These are phyloP conservation scores for Kwoniella shivajii DNA, from an alignment of 1,284 basidiomycete genomes.

Conservation along the genomic window DNA sequence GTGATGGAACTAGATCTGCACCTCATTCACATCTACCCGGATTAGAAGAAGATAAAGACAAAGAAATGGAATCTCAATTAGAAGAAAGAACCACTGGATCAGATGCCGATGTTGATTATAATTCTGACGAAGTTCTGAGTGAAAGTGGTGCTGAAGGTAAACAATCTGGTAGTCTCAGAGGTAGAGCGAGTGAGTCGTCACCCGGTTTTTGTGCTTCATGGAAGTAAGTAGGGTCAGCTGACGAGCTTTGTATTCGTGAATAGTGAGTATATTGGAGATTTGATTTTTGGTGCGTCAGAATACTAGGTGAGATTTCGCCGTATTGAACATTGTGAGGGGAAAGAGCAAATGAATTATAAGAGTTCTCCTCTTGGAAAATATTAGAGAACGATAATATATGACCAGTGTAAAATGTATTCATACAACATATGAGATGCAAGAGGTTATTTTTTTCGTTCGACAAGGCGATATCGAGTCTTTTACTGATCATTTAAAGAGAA, in stretches of 20 bases:
- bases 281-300: constrained; percentile 6
- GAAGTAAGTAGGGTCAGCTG: constrained; percentile 1
- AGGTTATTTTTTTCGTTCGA: too few species aligned
- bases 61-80: too few species aligned
- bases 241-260: not conserved
- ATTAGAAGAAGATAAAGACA: constrained; percentile 8
- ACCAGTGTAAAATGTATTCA: too few species aligned
- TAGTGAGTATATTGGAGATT: constrained; percentile 35
- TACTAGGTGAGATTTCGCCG: not conserved
- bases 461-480: too few species aligned
- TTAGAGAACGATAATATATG: too few species aligned
- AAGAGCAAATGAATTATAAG: too few species aligned
- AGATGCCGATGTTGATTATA: not conserved
- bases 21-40: constrained; percentile 4
- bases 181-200: constrained; percentile 21
- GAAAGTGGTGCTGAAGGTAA: constrained; percentile 8
- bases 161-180: constrained; percentile 7
- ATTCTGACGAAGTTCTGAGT: not conserved
- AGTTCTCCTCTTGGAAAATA: too few species aligned
- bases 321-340: too few species aligned
- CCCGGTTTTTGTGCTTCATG: not conserved
- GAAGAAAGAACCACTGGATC: constrained; percentile 1
- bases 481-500: too few species aligned
- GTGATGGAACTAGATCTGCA: constrained; percentile 29
- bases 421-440: too few species aligned